Evolutionary conservation across 2,329 filamentous ascomycete species (phyloP).

Genomic region (Chalara sp.): DNA sequence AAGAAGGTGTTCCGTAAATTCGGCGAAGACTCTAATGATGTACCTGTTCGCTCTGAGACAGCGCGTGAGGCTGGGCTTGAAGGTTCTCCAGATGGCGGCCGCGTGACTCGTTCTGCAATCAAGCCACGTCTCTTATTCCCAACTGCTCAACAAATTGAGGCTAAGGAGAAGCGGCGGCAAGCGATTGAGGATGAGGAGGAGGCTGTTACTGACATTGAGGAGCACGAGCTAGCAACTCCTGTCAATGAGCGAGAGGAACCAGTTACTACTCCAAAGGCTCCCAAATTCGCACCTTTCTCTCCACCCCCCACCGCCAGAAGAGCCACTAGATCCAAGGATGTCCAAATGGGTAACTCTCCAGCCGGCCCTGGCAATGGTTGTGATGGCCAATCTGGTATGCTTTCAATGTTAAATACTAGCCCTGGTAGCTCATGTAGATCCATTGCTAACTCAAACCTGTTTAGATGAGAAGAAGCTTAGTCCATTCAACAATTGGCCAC

Average conservation of each 20-base stretch:
- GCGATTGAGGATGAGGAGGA: slow-evolving; percentile 51
- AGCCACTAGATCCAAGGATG: slow-evolving; percentile 50
- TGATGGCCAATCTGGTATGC: slow-evolving; percentile 7
- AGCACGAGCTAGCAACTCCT: slow-evolving; percentile 19
- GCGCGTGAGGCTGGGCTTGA: slow-evolving; percentile 29
- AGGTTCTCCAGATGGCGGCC: slow-evolving; percentile 30
- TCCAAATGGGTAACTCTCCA: slow-evolving; percentile 31
- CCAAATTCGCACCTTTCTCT: slow-evolving; percentile 49
- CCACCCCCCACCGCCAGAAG: slow-evolving; percentile 53
- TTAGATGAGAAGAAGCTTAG: slow-evolving; percentile 6
- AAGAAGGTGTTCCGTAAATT: slow-evolving; percentile 68
- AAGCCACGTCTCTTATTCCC: slow-evolving; percentile 68
- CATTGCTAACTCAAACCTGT: neutral
- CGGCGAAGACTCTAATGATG: slow-evolving; percentile 25
- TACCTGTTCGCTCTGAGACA: slow-evolving; percentile 4
- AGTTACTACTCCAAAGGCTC: slow-evolving; percentile 45
- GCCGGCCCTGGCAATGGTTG: slow-evolving; percentile 12
- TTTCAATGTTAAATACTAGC: slow-evolving; percentile 18
- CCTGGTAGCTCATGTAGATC: slow-evolving; percentile 7
- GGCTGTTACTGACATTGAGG: slow-evolving; percentile 43
- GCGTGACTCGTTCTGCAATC: slow-evolving; percentile 60
- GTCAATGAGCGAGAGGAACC: slow-evolving; percentile 29
- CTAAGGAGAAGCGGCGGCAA: slow-evolving; percentile 54
- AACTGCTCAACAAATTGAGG: slow-evolving; percentile 34
- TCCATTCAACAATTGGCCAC: slow-evolving; percentile 63